Evolutionary conservation across 345 rosid species (phyloP), one percentile per base, ranked within the genome.

Genomic region (Salix purpurea): DNA sequence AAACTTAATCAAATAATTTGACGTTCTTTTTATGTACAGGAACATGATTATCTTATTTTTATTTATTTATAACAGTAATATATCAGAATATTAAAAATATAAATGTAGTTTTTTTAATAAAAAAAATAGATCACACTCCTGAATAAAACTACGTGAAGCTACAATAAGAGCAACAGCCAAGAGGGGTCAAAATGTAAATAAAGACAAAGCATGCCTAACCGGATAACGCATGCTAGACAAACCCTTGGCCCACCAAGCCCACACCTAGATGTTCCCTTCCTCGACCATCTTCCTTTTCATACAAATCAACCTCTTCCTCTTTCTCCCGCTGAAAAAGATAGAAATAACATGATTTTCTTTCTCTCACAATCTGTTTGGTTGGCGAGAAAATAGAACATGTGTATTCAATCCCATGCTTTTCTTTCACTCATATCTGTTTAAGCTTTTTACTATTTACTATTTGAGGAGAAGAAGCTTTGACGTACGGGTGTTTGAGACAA

Each of bases 201-300:
- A 71, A 81, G 84, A 77, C 85, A 80, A 42, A 83, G 89, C 89
- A 86, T 86, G 91, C 82, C 68, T 61, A 71, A 56, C 76, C 66
- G 72, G 66, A 69, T 65, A 79, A 76, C 79, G 85, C 87, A 87
- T 83, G 87, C 89, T 77, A 77, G 89, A 87, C 87, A 87, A 69
- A 14, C 83, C 44, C 40, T 58, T 80, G 87, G 24, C 82, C 86
- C 87, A 84, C 86, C 76, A 56, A 75, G 58, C 78, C 78, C 80
- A 72, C 87, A 82, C 66, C 78, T 39, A 46, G 28, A 74, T 37
- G 66, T 68, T 65, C 71, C 76, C 85, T 65, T 81, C 77, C 83
- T 69, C 2, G 7, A 58, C n/a, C 66, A 2, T 73, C 36, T 34
- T 34, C 6, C 1, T 13, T 11, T 69, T 40, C 6, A 37, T 4